These are phyloP conservation scores for Pseudohalonectria lignicola DNA, from an alignment of 2,329 filamentous ascomycete species.

Conservation along the genomic window DNA sequence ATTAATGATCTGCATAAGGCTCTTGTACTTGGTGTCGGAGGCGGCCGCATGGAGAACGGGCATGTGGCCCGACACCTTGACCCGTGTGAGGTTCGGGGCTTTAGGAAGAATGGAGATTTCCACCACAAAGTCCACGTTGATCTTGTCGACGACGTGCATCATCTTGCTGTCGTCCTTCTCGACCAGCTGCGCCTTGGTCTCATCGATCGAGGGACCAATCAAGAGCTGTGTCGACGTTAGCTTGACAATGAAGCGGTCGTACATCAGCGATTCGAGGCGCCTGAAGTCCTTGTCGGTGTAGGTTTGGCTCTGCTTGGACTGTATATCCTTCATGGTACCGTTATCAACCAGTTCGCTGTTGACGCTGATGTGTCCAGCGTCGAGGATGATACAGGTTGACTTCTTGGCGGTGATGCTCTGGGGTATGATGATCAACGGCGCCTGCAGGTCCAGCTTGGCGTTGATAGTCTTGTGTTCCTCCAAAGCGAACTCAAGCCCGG, in stretches of 20 bases:
- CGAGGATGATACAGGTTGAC: conserved; percentile 83
- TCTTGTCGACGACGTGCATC: conserved; percentile 87
- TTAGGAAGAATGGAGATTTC: conserved; percentile 96
- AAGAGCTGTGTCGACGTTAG: conserved; percentile 90
- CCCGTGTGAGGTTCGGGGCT: conserved; percentile 81
- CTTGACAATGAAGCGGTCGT: conserved; percentile 91
- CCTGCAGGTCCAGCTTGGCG: conserved; percentile 88
- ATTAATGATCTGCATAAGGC: conserved; percentile 89
- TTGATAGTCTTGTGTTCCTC: conserved; percentile 98
- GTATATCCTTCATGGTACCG: conserved; percentile 78
- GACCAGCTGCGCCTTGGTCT: conserved; percentile 72
- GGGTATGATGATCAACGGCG: conserved; percentile 90
- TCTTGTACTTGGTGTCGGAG: conserved; percentile 95
- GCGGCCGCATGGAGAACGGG: conserved; percentile 85
- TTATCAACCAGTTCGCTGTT: conserved; percentile 91
- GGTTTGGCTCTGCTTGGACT: conserved; percentile 77
- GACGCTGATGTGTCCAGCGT: conserved; percentile 91
- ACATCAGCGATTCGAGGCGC: conserved; percentile 85
- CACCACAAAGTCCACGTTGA: conserved; percentile 95
- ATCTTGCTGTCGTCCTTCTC: conserved; percentile 56
- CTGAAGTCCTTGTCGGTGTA: conserved; percentile 86
- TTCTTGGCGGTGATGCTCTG: conserved; percentile 76
- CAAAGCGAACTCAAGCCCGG: conserved; percentile 89
- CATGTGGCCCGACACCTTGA: conserved; percentile 82
- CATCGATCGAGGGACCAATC: conserved; percentile 86